A percentile compares a stretch with the other conserved stretches of the same genome.
These are phyloP conservation scores for Letharia lupina DNA, from an alignment of 495 filamentous ascomycete species.

Conservation along the genomic window DNA sequence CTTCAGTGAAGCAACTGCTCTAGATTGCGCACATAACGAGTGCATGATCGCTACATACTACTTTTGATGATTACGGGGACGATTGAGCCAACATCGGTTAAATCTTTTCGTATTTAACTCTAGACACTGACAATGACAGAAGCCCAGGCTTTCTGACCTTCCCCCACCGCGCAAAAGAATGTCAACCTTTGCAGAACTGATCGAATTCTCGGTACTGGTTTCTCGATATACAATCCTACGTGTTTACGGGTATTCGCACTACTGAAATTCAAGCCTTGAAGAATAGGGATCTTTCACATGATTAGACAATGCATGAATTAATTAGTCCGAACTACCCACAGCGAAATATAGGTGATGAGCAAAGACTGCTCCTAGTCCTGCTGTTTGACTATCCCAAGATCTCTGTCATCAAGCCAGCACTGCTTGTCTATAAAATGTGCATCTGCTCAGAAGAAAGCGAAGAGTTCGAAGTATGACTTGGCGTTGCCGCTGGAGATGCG, in stretches of 20 bases:
- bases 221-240: background rate
- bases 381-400: constrained; percentile 7
- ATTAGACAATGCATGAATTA: background rate
- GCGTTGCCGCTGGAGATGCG: constrained; percentile 9
- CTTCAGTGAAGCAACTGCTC: constrained; percentile 9
- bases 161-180: no score
- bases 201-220: background rate
- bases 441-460: constrained; percentile 9
- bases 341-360: constrained; percentile 3
- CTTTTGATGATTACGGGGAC: background rate
- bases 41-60: constrained; percentile 6
- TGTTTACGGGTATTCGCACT: background rate
- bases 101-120: no score
- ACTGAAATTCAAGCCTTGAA: background rate
- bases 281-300: background rate
- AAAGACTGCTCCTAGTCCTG: constrained; percentile 4
- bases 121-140: no score
- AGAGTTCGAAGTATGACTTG: constrained; percentile 2
- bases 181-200: background rate
- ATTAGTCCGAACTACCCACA: constrained; percentile 7
- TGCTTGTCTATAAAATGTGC: constrained; percentile 9
- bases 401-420: constrained; percentile 6
- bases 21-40: background rate
- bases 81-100: background rate
- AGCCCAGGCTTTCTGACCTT: no score